These are phyloP conservation scores for Mortierella sp. DNA, from an alignment of 371 early-diverging fungal genomes.

Conservation along the genomic window DNA sequence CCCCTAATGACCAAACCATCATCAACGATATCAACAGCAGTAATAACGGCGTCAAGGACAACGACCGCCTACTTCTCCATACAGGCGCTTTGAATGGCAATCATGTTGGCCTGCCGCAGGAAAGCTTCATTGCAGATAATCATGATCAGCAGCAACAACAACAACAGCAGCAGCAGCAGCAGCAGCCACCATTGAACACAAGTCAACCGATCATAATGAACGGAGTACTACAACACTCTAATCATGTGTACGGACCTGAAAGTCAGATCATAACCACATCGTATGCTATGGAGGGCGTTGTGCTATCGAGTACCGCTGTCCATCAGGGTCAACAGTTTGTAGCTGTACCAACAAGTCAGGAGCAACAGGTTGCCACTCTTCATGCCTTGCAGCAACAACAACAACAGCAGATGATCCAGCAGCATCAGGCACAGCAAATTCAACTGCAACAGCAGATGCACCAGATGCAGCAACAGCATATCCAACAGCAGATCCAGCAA, in stretches of 20 bases:
- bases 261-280: slow-evolving; percentile 30
- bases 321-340: slow-evolving; percentile 49
- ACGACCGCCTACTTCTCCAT: slow-evolving; percentile 14
- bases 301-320: slow-evolving; percentile 41
- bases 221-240: slow-evolving; percentile 28
- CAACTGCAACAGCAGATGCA: slow-evolving; percentile 31
- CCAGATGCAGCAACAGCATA: slow-evolving; percentile 21
- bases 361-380: too few relatives aligned
- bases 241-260: slow-evolving; percentile 30
- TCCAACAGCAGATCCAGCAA: slow-evolving; percentile 20
- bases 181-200: slow-evolving; percentile 22
- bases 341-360: slow-evolving; percentile 43
- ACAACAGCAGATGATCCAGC: slow-evolving; percentile 43
- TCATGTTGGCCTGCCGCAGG: slow-evolving; percentile 23
- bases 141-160: slow-evolving; percentile 36
- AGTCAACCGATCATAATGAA: slow-evolving; percentile 31
- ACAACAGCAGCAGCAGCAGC: slow-evolving; percentile 21
- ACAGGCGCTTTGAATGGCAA: background rate
- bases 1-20: slow-evolving; percentile 45
- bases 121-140: slow-evolving; percentile 20
- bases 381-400: slow-evolving; percentile 48
- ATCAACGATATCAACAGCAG: slow-evolving; percentile 5
- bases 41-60: slow-evolving; percentile 36
- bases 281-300: slow-evolving; percentile 43
- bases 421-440: slow-evolving; percentile 24